Conservation (phyloP, 2,329 filamentous ascomycete genomes). For the Arthrobotrys musiformis region DNA sequence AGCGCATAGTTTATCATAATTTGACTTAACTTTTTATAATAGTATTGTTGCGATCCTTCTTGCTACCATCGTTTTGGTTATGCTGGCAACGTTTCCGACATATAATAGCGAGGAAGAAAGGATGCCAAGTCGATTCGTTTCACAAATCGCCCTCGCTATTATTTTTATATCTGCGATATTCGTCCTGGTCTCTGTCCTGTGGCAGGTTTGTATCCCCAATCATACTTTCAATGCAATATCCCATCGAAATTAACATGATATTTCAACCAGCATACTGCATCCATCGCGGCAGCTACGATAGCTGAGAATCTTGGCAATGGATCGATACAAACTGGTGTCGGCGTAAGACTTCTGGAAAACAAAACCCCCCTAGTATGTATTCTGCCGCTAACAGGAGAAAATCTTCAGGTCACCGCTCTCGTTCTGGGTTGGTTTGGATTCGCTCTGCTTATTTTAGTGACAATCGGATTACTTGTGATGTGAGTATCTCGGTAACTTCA, state of each 20-base stretch:
- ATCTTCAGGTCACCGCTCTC: slow-evolving; percentile 75
- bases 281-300: slow-evolving; percentile 91
- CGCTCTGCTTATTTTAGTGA: slow-evolving; percentile 90
- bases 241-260: background rate
- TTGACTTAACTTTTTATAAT: background rate
- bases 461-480: slow-evolving; percentile 94
- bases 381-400: background rate
- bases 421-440: slow-evolving; percentile 98
- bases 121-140: slow-evolving; percentile 90
- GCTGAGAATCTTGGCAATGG: slow-evolving; percentile 93
- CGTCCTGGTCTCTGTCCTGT: slow-evolving; percentile 78
- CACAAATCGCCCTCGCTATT: slow-evolving; percentile 89
- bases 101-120: slow-evolving; percentile 92
- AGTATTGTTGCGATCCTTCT: slow-evolving; percentile 98
- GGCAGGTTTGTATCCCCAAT: slow-evolving; percentile 68
- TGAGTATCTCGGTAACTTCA: slow-evolving; percentile 33
- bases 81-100: slow-evolving; percentile 94
- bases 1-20: background rate
- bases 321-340: slow-evolving; percentile 84
- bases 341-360: slow-evolving; percentile 66
- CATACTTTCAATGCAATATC: background rate
- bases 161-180: slow-evolving; percentile 83
- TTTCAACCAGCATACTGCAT: slow-evolving; percentile 78
- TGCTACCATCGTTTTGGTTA: slow-evolving; percentile 92
- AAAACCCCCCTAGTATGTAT: background rate